Evolutionary conservation across 768 basidiomycete species (phyloP).

Genomic region (Collybia mongolica): DNA sequence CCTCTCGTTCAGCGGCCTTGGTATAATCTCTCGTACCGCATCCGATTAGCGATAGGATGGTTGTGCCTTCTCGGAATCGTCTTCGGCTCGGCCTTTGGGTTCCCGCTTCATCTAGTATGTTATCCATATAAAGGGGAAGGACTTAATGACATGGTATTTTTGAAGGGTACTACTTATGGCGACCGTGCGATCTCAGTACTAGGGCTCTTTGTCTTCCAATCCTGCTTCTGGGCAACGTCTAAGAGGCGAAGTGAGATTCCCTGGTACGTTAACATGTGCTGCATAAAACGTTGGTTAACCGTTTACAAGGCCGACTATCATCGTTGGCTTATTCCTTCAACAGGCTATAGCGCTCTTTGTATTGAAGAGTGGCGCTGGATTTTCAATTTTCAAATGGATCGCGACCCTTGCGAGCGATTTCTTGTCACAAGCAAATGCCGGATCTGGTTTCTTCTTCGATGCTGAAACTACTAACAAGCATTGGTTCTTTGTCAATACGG

Average conservation of each 20-base stretch:
- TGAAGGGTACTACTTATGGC: conserved; percentile 55
- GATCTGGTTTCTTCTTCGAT: conserved; percentile 84
- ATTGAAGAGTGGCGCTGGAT: conserved; percentile 81
- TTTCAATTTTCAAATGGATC: conserved; percentile 81
- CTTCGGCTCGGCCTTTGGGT: conserved; percentile 88
- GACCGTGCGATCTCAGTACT: conserved; percentile 82
- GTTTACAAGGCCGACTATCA: conserved; percentile 69
- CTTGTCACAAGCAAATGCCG: conserved; percentile 62
- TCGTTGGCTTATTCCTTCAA: conserved; percentile 83
- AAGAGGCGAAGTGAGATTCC: conserved; percentile 61
- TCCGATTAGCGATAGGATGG: conserved; percentile 71
- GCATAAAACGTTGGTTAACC: conserved; percentile 1
- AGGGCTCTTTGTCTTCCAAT: conserved; percentile 79
- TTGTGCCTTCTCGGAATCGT: conserved; percentile 71
- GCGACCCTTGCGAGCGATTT: conserved; percentile 81
- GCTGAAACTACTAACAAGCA: conserved; percentile 58
- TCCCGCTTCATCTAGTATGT: conserved; percentile 55
- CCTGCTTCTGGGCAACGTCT: conserved; percentile 69
- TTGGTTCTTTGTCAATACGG: conserved; percentile 86
- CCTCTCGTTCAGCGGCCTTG: conserved; percentile 68
- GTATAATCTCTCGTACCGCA: conserved; percentile 48
- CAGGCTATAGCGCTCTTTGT: conserved; percentile 89
- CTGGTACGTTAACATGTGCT: conserved; percentile 47
- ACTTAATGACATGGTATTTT: conserved; percentile 11
- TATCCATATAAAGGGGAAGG: conserved; percentile 2